A percentile compares a stretch with the other conserved stretches of the same genome.
Conservation (phyloP, 768 basidiomycete genomes). For the Astraeus odoratus region DNA sequence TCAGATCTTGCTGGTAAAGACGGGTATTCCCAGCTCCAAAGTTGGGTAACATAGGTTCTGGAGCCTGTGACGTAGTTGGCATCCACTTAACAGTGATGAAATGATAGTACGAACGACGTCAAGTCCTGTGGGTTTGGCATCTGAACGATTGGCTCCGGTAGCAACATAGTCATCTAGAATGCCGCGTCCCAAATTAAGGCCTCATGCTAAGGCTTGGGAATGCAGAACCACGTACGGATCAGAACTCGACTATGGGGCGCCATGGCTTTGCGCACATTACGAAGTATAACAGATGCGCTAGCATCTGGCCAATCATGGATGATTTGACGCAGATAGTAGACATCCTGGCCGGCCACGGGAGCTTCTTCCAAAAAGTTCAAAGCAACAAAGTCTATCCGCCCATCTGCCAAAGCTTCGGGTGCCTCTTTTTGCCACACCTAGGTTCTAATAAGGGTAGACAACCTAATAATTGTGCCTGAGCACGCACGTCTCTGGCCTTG, state of each 20-base stretch:
- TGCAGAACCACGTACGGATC: slow-evolving; percentile 18
- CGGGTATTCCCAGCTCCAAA: slow-evolving; percentile 26
- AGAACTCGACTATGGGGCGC: slow-evolving; percentile 24
- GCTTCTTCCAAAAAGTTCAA: neutral
- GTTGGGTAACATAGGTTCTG: slow-evolving; percentile 27
- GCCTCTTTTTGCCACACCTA: neutral
- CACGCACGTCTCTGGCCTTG: neutral
- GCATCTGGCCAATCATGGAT: slow-evolving; percentile 31
- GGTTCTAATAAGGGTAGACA: neutral
- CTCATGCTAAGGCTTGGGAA: neutral
- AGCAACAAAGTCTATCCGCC: neutral
- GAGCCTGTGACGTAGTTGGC: slow-evolving; percentile 17
- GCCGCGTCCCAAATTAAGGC: too few relatives aligned
- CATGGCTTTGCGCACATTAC: slow-evolving; percentile 24
- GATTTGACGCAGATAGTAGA: slow-evolving; percentile 27
- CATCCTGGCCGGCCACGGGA: slow-evolving; percentile 10
- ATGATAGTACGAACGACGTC: neutral
- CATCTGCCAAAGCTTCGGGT: neutral
- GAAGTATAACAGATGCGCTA: slow-evolving; percentile 19
- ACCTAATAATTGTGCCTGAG: slow-evolving; percentile 1
- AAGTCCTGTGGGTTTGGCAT: neutral
- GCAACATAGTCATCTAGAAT: neutral
- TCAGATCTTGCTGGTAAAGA: slow-evolving; percentile 25
- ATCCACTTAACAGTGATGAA: neutral
- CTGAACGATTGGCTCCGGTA: neutral